phyloP scores from a whole-genome alignment of 2,329 filamentous ascomycete genomes.

The Neofusicoccum sp. region DNA sequence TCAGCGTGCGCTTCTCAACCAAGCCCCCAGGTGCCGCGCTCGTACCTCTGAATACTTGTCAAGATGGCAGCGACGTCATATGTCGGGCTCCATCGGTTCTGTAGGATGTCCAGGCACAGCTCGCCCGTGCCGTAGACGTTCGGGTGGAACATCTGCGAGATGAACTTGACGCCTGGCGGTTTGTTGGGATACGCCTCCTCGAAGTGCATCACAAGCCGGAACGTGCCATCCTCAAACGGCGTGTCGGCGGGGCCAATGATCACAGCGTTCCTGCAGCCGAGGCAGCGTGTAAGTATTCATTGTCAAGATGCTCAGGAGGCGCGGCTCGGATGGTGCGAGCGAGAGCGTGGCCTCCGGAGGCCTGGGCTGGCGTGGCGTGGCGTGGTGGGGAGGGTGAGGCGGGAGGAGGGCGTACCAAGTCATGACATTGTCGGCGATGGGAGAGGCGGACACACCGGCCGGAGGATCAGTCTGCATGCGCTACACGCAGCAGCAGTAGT shows the following conservation, averaged over 20 bases:
- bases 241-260: constrained; percentile 97
- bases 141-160: constrained; percentile 98
- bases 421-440: constrained; percentile 96
- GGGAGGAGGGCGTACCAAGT: constrained; percentile 65
- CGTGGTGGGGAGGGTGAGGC: not conserved
- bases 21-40: not conserved
- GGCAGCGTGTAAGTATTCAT: constrained; percentile 27
- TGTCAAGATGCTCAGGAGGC: not conserved
- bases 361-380: constrained; percentile 16
- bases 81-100: constrained; percentile 97
- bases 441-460: constrained; percentile 92
- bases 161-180: constrained; percentile 95
- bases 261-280: constrained; percentile 77
- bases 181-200: constrained; percentile 99
- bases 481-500: not conserved
- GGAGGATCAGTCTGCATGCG: constrained; percentile 98
- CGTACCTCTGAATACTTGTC: constrained; percentile 93
- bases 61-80: constrained; percentile 97
- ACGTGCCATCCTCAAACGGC: constrained; percentile 97
- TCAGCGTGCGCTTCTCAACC: constrained; percentile 1
- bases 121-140: constrained; percentile 98
- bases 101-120: constrained; percentile 91
- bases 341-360: not conserved
- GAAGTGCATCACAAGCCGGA: constrained; percentile 97
- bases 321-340: constrained; percentile 4